Evolutionary conservation across 306 rosid species (phyloP), one percentile per base, ranked within the genome.

Genomic region (Sphenostylis stenocarpa): DNA sequence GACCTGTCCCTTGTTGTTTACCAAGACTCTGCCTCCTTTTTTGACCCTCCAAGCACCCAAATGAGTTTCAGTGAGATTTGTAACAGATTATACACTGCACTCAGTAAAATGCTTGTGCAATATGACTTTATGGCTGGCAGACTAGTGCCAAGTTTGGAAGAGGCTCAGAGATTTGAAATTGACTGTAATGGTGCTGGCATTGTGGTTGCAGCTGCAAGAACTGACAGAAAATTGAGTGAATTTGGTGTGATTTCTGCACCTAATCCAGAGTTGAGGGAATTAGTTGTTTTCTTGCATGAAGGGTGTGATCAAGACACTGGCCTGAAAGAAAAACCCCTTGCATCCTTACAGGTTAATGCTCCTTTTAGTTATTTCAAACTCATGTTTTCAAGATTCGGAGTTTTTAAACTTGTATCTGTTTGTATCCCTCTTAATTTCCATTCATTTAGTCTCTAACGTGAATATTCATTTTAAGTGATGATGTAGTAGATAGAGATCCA

Each of bases 171-270:
- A 3, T 82, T 85, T 5, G 94, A 85, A 63, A 84, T 87, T 3
- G 87, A 84, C 5, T 89, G 94, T 24, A 89, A 89, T n/a, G 82
- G 57, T 2, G 84, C 81, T 9, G 94, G 94, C 21, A 45, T 85
- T 7, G 58, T 87, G 8, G 86, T 84, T 26, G 90, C 62, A 6
- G 77, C 80, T 1, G 90, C 91, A 0, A 85, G 13, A 70, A 83
- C 84, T 9, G 73, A 64, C 7, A 66, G 57, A 15, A 81, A 26
- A 85, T 52, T 89, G 81, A 39, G 67, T 19, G 90, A 89, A 6
- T 73, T 81, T 51, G 87, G 88, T 15, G 73, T 21, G 26, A 61
- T 85, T 70, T 77, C 74, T 43, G 49, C 77, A 16, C 89, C 91
- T 6, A 85, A 85, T 76, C 72, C 69, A 0, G 51, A 68, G 61